Evolutionary conservation across 306 rosid genomes (phyloP), one percentile per base, ranked within the genome.

Genomic region (Fragaria nilgerrensis): DNA sequence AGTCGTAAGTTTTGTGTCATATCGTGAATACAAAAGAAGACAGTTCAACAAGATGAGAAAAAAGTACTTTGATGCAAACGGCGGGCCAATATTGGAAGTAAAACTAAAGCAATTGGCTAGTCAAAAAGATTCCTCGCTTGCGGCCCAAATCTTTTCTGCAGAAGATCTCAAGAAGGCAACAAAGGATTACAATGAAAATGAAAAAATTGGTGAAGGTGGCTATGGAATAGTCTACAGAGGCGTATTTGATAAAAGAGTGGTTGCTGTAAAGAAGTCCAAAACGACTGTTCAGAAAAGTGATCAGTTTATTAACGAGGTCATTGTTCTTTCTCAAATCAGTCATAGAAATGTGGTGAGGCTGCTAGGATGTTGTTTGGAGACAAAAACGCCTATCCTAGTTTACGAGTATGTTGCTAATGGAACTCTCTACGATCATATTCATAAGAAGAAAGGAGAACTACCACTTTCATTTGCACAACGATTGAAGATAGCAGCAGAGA

Each of bases 31-130:
- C 5, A 74, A 59, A 16, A 74, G 71, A 50, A 66, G 75, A 74
- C 75, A 66, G 39, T 29, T 53, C 43, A n/a, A 29, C 3, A 32
- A 23, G 39, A 61, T 39, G 7, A 32, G 23, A 68, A 74, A 43
- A 47, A 80, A 43, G 70, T 80, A 53, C 75, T 80, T 80, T 10
- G 34, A 74, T 55, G 72, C 19, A 52, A 79, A 79, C 65, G 78
- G 82, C 1, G 82, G 65, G 22, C 61, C 65, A 11, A 25, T 23
- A 23, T 58, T 55, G 22, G 27, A 20, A 20, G 12, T 0, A 4
- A 9, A 16, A 10, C n/a, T 68, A 22, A 4, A 41, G 4, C 72
- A 65, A 65, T 41, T 65, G 47, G 70, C 27, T 1, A 37, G 44
- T 15, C 37, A 32, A 14, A 9, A 10, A 17, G 70, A 43, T 9